Evolutionary conservation across 805 yeast genomes (phyloP).

Genomic region (Suhomyces vadensis): DNA sequence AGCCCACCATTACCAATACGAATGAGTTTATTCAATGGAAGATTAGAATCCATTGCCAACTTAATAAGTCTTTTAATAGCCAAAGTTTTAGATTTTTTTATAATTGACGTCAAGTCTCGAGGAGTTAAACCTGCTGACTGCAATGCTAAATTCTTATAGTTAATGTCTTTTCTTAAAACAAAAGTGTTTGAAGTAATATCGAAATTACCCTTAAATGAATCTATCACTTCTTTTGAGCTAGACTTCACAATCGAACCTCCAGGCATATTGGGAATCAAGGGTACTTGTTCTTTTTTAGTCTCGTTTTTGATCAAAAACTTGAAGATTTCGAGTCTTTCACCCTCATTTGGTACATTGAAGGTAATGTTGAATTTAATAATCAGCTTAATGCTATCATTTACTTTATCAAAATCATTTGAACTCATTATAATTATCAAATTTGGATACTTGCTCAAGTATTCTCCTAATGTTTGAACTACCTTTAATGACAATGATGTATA

Average conservation of each 20-base stretch:
- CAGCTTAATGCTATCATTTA: conserved; percentile 66
- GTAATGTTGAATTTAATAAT: conserved; percentile 74
- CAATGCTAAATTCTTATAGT: conserved; percentile 58
- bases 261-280: neutral
- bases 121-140: conserved; percentile 95
- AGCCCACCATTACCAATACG: conserved; percentile 57
- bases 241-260: neutral
- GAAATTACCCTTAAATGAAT: conserved; percentile 17
- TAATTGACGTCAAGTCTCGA: conserved; percentile 71
- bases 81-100: conserved; percentile 59
- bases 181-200: conserved; percentile 21
- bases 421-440: conserved; percentile 58
- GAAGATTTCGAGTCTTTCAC: conserved; percentile 68
- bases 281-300: conserved; percentile 2
- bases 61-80: conserved; percentile 53
- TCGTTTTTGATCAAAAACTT: conserved; percentile 42
- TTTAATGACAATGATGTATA: conserved; percentile 52
- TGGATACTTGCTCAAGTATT: conserved; percentile 45
- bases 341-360: conserved; percentile 75
- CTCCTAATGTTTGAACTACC: conserved; percentile 56
- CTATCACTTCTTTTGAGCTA: conserved; percentile 27
- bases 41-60: conserved; percentile 22
- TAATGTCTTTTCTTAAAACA: conserved; percentile 39
- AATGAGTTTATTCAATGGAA: conserved; percentile 29
- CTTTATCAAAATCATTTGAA: conserved; percentile 67